phyloP scores from a whole-genome alignment of 1,284 basidiomycete genomes.

The Moniliella sp. region DNA sequence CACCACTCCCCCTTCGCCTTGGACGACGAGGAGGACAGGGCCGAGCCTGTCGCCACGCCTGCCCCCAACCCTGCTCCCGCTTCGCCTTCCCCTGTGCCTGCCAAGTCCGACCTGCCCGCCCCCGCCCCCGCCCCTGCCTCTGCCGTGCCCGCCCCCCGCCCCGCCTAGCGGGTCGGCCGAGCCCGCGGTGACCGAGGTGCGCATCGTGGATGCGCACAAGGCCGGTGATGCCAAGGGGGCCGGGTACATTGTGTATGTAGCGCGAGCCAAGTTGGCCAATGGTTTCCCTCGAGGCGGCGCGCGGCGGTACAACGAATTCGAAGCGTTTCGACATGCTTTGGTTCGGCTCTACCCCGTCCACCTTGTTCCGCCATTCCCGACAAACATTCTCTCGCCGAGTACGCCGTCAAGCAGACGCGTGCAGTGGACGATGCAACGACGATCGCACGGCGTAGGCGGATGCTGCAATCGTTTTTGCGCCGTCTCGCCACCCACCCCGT shows the following conservation, averaged over 20 bases:
- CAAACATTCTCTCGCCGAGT: constrained; percentile 84
- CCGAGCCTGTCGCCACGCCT: no score
- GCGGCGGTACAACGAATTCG: constrained; percentile 92
- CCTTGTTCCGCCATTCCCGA: constrained; percentile 90
- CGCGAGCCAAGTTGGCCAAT: no score
- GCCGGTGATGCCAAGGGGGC: constrained; percentile 56
- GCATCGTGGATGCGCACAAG: constrained; percentile 77
- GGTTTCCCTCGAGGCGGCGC: constrained; percentile 49
- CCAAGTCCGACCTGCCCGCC: no score
- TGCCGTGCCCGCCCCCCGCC: no score
- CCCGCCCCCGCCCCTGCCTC: no score
- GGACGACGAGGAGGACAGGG: no score
- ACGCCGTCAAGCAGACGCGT: constrained; percentile 86
- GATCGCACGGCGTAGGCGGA: constrained; percentile 72
- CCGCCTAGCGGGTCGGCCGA: no score
- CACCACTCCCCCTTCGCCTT: no score
- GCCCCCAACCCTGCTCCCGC: no score
- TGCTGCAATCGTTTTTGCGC: constrained; percentile 85
- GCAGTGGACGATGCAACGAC: constrained; percentile 85
- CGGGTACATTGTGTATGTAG: constrained; percentile 83
- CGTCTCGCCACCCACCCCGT: constrained; percentile 72
- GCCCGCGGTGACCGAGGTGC: no score
- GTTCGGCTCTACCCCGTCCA: constrained; percentile 76
- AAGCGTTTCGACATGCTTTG: constrained; percentile 65
- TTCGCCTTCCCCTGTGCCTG: no score